Base-by-base conservation (phyloP, 2,329 filamentous ascomycete genomes). In the Sarocladium oryzae region DNA sequence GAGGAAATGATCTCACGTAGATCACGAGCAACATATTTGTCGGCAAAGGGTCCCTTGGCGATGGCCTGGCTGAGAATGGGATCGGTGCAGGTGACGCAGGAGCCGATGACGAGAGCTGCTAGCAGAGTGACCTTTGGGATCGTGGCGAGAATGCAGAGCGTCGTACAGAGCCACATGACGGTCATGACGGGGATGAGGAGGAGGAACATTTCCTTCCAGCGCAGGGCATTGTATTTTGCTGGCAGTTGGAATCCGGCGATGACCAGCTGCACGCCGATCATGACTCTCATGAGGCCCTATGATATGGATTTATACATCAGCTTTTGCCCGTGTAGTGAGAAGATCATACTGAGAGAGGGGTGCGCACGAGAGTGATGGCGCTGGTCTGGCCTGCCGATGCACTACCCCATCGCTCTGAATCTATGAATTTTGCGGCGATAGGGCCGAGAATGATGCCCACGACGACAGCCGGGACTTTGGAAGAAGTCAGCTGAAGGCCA, bases 211-310 rank as follows among this genome's bases (percentile, higher is more conserved):
- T 81, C 78, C 52, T 73, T 76, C 66, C 73, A 76, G 2, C 72
- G 73, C 2, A 63, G 58, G 52, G 62, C 61, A 36, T 74, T 65
- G 60, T 84, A 84, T 58, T 73, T 75, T 38, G 76, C 76, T 0
- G 81, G 81, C 1, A 84, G 66, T 57, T 84, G 78, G 56, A 78
- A 84, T 21, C 81, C 81, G 2, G 78, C 79, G 53, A 84, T 84
- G 32, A 83, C 70, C n/a, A 84, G 69, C 56, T 84, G 80, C 2
- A 84, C 71, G 3, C 79, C 78, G 52, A 84, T 82, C 53, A 84
- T 77, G 24, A 84, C 68, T n/a, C 81, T 72, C 54, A 72, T 73
- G 7, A 83, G 58, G 10, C 74, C 75, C 65, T 67, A n/a, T n/a
- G n/a, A n/a, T n/a, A n/a, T n/a, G n/a, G n/a, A n/a, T n/a, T n/a